Evolutionary conservation across 2,329 filamentous ascomycete genomes (phyloP), one percentile per base, ranked within the genome.

Genomic region (Colletotrichum viniferum): DNA sequence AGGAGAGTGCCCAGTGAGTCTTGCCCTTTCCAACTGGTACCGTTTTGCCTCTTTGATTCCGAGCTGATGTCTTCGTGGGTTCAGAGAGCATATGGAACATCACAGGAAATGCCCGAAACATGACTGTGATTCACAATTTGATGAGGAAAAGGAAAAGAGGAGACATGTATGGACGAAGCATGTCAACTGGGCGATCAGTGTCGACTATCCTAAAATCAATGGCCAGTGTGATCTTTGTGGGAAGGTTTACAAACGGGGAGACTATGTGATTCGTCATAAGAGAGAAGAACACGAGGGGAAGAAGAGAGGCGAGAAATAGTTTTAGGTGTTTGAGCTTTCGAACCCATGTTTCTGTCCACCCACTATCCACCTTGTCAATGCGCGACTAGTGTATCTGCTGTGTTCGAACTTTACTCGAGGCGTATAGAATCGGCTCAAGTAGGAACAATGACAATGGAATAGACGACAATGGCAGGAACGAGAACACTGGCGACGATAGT

Each of bases 351-450:
- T 48, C 18, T 48, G 18, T 48, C 18, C 18, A n/a, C 18, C 9
- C 18, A 7, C 38, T 48, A n/a, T n/a, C 9, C 5, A 0, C 9
- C 9, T 48, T n/a, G 3, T n/a, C 1, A 2, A 12, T 7, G 9
- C 38, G 18, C 38, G 3, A n/a, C 38, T 4, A n/a, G 1, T 48
- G 9, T 48, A 12, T 48, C 38, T 48, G 0, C 38, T 94, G 9
- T 48, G 38, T n/a, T n/a, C 38, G 9, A 48, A 12, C 5, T 1
- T 3, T 48, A n/a, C 18, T 48, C 9, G 1, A 48, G 9, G 38
- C 18, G 0, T n/a, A 2, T 12, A n/a, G 18, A 48, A 5, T n/a
- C 18, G 18, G 18, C 7, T 48, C 3, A 4, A 48, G 18, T n/a
- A 0, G 38, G 3, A 48, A 48, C 3, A 48, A 3, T n/a, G 38